A percentile compares a stretch with the other conserved stretches of the same genome.
Evolutionary conservation across 2,329 filamentous ascomycete genomes (phyloP).

Genomic region (Lomentospora prolificans): DNA sequence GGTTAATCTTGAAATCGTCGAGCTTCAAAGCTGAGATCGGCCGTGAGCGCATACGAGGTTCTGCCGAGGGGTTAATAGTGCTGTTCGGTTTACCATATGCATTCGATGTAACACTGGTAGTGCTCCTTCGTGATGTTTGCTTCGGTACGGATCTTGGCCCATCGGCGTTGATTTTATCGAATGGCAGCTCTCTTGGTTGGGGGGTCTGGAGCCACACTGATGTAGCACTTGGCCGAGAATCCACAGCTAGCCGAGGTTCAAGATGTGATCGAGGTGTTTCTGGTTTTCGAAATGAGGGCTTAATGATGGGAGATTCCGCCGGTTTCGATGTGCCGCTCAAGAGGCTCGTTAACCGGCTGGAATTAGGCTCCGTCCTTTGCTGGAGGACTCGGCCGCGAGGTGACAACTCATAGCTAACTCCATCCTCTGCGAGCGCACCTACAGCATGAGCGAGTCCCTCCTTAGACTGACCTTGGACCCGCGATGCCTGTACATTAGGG

Average conservation of each 20-base stretch:
- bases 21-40: slow-evolving; percentile 48
- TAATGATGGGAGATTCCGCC: slow-evolving; percentile 16
- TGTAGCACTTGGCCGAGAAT: not conserved
- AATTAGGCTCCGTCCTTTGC: slow-evolving; percentile 9
- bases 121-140: not conserved
- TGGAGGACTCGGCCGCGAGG: not conserved
- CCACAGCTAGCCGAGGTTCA: not conserved
- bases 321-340: slow-evolving; percentile 20
- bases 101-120: not conserved
- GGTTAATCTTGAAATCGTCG: slow-evolving; percentile 77
- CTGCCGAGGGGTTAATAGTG: not conserved
- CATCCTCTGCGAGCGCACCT: slow-evolving; percentile 38
- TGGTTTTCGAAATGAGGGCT: not conserved
- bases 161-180: not conserved
- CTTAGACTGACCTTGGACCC: slow-evolving; percentile 10
- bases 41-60: slow-evolving; percentile 40
- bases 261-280: not conserved
- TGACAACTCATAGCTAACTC: slow-evolving; percentile 19
- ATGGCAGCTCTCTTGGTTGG: slow-evolving; percentile 6
- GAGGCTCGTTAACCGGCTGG: slow-evolving; percentile 22
- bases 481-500: slow-evolving; percentile 1
- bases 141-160: not conserved
- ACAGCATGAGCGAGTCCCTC: slow-evolving; percentile 26
- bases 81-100: not conserved
- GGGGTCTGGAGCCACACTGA: not conserved